A percentile compares a stretch with the other conserved stretches of the same genome.
These are phyloP conservation scores for Coprinopsis strossmayeri DNA, from an alignment of 768 basidiomycete genomes.

Conservation along the genomic window DNA sequence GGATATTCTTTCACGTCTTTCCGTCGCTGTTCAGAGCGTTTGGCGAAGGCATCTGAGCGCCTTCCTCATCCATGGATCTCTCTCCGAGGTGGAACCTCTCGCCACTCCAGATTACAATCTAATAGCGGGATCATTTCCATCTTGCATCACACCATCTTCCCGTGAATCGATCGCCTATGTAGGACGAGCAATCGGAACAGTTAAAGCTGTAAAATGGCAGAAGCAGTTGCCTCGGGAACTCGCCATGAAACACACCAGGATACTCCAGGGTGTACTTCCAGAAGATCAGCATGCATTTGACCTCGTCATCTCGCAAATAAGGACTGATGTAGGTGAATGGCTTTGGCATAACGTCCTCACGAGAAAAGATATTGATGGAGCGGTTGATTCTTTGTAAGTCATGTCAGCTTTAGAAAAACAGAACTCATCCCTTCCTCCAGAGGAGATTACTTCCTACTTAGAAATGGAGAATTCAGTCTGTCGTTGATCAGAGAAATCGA, in stretches of 20 bases:
- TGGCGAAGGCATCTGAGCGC: slow-evolving; percentile 83
- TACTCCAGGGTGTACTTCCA: slow-evolving; percentile 63
- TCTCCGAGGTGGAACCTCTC: slow-evolving; percentile 61
- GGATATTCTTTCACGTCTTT: slow-evolving; percentile 63
- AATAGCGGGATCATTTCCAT: slow-evolving; percentile 62
- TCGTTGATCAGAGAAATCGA: slow-evolving; percentile 85
- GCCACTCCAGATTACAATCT: slow-evolving; percentile 55
- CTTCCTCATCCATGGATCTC: slow-evolving; percentile 73
- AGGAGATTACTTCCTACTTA: slow-evolving; percentile 80
- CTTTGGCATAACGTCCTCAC: slow-evolving; percentile 88
- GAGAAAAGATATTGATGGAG: slow-evolving; percentile 72
- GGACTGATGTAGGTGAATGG: slow-evolving; percentile 87
- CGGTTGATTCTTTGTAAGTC: slow-evolving; percentile 78
- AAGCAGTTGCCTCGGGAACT: slow-evolving; percentile 67
- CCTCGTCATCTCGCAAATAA: slow-evolving; percentile 62
- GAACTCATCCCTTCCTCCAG: slow-evolving; percentile 29
- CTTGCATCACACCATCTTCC: slow-evolving; percentile 65
- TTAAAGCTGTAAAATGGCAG: slow-evolving; percentile 75
- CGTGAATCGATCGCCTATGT: slow-evolving; percentile 82
- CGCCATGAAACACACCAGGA: slow-evolving; percentile 54
- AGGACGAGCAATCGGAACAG: slow-evolving; percentile 79
- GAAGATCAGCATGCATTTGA: slow-evolving; percentile 77
- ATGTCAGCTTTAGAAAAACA: background rate
- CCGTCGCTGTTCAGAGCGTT: slow-evolving; percentile 67
- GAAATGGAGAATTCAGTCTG: slow-evolving; percentile 83